These are phyloP conservation scores for Martensiomyces pterosporus DNA, from an alignment of 192 early-diverging fungal genomes.

Conservation along the genomic window DNA sequence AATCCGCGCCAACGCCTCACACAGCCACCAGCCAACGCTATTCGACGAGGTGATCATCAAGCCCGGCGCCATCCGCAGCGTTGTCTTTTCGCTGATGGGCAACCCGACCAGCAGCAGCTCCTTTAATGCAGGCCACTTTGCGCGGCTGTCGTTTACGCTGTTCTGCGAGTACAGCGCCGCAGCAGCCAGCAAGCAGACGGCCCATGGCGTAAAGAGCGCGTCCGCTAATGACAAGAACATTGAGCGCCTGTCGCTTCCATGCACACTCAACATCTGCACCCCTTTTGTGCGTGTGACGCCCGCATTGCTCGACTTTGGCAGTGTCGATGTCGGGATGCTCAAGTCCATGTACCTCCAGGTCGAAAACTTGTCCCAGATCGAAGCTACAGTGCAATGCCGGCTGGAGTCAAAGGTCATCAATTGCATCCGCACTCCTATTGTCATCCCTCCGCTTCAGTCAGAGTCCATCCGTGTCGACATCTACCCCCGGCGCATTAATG, in stretches of 20 bases:
- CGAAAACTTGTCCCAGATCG: constrained; percentile 81
- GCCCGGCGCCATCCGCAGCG: constrained; percentile 75
- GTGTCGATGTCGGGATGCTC: constrained; percentile 89
- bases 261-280: constrained; percentile 87
- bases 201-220: constrained; percentile 51
- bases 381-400: constrained; percentile 76
- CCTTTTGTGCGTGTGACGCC: constrained; percentile 88
- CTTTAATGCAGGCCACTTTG: constrained; percentile 69
- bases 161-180: constrained; percentile 55
- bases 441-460: constrained; percentile 66
- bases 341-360: constrained; percentile 82
- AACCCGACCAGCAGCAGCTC: constrained; percentile 14
- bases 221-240: constrained; percentile 38
- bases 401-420: constrained; percentile 93
- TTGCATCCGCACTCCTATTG: constrained; percentile 66
- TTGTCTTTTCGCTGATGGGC: constrained; percentile 71
- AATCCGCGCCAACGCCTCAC: not conserved
- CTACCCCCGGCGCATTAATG: constrained; percentile 96
- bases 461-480: constrained; percentile 86
- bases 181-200: constrained; percentile 25
- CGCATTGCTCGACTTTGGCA: constrained; percentile 86
- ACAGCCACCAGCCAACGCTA: constrained; percentile 20
- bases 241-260: constrained; percentile 67
- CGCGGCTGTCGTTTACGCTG: constrained; percentile 65
- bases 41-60: constrained; percentile 80